These are phyloP conservation scores for Stachybotrys chartarum DNA, from an alignment of 2,329 filamentous ascomycete genomes.

Conservation along the genomic window DNA sequence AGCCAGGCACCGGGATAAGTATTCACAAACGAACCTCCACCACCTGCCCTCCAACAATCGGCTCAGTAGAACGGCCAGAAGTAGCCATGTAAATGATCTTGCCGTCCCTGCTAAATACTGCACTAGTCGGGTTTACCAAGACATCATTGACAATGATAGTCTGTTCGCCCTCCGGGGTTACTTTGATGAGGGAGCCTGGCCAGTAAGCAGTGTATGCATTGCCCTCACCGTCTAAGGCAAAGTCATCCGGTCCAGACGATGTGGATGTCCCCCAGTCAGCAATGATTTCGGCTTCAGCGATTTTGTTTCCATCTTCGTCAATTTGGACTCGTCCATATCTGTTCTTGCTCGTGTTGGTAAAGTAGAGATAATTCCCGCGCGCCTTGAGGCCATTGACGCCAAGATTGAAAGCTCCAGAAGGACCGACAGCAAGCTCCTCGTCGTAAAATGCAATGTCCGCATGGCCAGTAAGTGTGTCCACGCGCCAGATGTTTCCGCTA, in stretches of 20 bases:
- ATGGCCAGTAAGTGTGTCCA: neutral
- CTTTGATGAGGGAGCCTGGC: neutral
- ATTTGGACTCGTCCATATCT: neutral
- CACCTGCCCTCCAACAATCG: too few species aligned
- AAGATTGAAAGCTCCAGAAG: neutral
- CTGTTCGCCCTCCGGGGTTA: neutral
- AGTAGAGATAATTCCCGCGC: neutral
- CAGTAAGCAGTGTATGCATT: neutral
- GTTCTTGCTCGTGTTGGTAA: neutral
- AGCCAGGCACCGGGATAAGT: too few species aligned
- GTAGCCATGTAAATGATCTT: neutral
- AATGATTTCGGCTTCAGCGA: too few species aligned
- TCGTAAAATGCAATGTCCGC: neutral
- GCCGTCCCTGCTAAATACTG: neutral
- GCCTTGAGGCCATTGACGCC: neutral
- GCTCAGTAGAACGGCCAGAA: neutral
- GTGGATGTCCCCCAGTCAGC: neutral
- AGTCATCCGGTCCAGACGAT: neutral
- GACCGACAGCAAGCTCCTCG: neutral
- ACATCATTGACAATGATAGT: neutral
- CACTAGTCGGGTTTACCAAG: neutral
- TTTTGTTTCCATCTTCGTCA: neutral
- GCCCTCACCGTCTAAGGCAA: neutral
- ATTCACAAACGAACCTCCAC: too few species aligned
- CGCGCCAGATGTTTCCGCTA: neutral